Base-by-base conservation (phyloP, 2,329 filamentous ascomycete genomes). In the Corynespora cassiicola region DNA sequence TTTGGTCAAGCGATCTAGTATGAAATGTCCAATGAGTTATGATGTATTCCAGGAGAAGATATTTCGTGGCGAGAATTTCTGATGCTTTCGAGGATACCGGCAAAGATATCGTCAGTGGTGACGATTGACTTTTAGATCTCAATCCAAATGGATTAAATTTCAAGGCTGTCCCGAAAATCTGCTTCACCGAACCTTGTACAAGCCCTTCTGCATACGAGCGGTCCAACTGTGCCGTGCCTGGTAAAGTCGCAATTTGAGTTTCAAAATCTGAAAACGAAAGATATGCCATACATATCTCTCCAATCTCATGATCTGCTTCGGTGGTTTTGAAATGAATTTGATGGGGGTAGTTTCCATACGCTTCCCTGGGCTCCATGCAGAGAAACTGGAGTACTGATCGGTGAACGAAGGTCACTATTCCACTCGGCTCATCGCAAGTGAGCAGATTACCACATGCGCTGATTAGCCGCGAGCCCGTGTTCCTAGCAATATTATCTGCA, bases 221-320 rank as follows among this genome's bases (percentile, higher is more conserved):
- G 10, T 14, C 25, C 11, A 25, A n/a, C 7, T 20, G 12, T 6
- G n/a, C n/a, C n/a, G 12, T 26, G 16, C 15, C 30, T 8, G 21
- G n/a, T 10, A 22, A 7, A n/a, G 14, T 10, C 8, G 24, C 21
- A 26, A 29, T 9, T 16, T 53, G 41, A 4, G 54, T 63, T 33
- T 71, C 59, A 24, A 74, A 74, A 26, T 72, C 66, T 23, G 58
- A 65, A 32, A 70, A 70, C 7, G 64, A 46, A 12, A 74, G 62
- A 42, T 74, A 75, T 0, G 68, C 69, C 10, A 71, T 28, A 42
- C 70, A 73, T 28, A 69, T 58, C 20, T 70, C 62, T 3, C 67
- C 67, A 25, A 66, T 37, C 5, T 54, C 30, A 18, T 58, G 50
- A 35, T 73, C 52, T 2, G 51, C 57, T 10, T 58, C 46, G 10